These are phyloP conservation scores for Colletotrichum salicis DNA, from an alignment of 2,329 filamentous ascomycete species.

Conservation along the genomic window DNA sequence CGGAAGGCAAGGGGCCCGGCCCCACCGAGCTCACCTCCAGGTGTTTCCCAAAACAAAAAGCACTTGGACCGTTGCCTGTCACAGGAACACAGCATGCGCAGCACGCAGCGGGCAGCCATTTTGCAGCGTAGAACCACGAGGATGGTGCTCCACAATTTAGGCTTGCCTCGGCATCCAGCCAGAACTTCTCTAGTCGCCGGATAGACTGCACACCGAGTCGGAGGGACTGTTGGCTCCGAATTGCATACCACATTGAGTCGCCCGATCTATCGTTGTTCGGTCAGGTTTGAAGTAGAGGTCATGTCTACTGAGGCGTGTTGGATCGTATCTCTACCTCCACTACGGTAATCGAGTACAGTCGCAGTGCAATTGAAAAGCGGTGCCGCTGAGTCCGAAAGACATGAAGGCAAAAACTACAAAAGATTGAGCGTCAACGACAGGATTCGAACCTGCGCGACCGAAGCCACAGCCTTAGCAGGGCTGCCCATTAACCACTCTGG, in stretches of 20 bases:
- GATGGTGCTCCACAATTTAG: constrained; percentile 22
- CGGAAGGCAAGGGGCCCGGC: constrained; percentile 28
- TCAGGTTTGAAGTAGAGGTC: neutral
- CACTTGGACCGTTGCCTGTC: constrained; percentile 15
- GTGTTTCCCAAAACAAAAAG: constrained; percentile 10
- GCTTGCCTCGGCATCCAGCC: constrained; percentile 17
- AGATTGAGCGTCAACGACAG: constrained; percentile 21
- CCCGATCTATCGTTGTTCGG: neutral
- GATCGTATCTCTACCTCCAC: too few relatives aligned
- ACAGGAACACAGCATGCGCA: neutral
- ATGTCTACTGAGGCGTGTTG: too few relatives aligned
- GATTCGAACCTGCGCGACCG: constrained; percentile 36
- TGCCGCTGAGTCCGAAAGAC: neutral
- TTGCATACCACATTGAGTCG: neutral
- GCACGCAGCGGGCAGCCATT: neutral
- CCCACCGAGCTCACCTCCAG: constrained; percentile 24
- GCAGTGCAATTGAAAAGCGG: too few relatives aligned
- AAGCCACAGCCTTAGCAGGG: constrained; percentile 37
- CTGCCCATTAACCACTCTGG: constrained; percentile 37
- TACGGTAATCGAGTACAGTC: too few relatives aligned
- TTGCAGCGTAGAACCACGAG: neutral
- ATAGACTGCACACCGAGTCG: neutral
- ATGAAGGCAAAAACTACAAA: neutral
- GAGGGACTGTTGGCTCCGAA: constrained; percentile 10
- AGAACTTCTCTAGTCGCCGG: neutral